phyloP scores from a whole-genome alignment of 345 rosid species.

The Cardamine chenopodiifolia region DNA sequence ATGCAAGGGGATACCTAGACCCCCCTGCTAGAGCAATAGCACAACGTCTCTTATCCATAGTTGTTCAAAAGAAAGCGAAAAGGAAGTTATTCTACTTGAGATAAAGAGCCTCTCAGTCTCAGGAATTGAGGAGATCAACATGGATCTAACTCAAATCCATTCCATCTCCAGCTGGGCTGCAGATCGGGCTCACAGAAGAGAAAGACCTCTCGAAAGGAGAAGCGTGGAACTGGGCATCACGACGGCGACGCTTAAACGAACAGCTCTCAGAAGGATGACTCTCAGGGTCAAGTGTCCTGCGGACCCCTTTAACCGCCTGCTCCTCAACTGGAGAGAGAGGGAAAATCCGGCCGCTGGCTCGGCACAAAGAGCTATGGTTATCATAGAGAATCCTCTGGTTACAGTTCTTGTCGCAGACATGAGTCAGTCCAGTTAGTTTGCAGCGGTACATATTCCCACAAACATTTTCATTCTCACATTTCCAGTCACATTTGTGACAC shows the following conservation, averaged over 20 bases:
- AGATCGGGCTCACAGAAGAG: conserved; percentile 83
- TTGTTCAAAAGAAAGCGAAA: conserved; percentile 46
- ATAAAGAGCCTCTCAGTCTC: conserved; percentile 41
- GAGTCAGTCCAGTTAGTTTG: conserved; percentile 88
- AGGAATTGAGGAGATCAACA: conserved; percentile 19
- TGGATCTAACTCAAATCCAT: conserved; percentile 90
- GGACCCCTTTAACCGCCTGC: conserved; percentile 91
- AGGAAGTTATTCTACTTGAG: conserved; percentile 43
- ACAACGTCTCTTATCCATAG: conserved; percentile 54
- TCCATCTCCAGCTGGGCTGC: conserved; percentile 93
- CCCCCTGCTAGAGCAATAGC: conserved; percentile 52
- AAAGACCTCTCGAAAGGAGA: conserved; percentile 98
- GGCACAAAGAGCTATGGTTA: conserved; percentile 91
- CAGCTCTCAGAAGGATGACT: conserved; percentile 70
- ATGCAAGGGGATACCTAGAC: conserved; percentile 51
- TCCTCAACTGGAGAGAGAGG: conserved; percentile 79
- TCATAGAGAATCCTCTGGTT: conserved; percentile 96
- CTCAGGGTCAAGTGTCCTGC: conserved; percentile 93
- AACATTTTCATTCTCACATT: conserved; percentile 85
- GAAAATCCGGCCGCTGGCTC: conserved; percentile 76
- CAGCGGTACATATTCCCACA: conserved; percentile 93
- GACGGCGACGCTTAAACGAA: conserved; percentile 84
- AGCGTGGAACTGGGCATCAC: conserved; percentile 68
- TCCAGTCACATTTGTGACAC: conserved; percentile 90
- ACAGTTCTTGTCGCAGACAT: conserved; percentile 99